Base-by-base conservation (phyloP, 2,329 filamentous ascomycete species). In the Penicillium polonicum region DNA sequence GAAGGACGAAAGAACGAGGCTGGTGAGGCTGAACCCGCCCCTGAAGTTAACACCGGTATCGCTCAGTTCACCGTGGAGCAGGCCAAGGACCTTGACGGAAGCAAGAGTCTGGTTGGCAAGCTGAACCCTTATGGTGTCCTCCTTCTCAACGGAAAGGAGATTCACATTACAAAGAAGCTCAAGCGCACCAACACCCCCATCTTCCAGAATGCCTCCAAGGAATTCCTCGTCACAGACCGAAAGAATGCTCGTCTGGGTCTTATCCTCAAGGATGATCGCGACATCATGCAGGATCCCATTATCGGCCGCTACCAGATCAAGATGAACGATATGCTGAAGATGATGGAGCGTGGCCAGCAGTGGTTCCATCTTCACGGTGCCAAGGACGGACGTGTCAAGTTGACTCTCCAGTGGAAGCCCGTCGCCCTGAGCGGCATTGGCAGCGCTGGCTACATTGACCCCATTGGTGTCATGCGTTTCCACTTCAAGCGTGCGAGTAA, bases 101-200 rank as follows among this genome's bases (percentile, higher is more conserved):
- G 85, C 64, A 97, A 94, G 86, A 96, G 92, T 76, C 79, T 99
- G 70, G 87, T 97, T 59, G 94, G 94, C 31, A 83, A 88, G 61
- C 87, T 99, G 46, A 97, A 92, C 75, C 94, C 94, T 2, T 99
- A 97, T 66, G 92, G 91, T 10, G 82, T 87, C 33, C 82, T 99
- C 50, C 83, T 97, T 44, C 85, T 99, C 66, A 99, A 99, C 68
- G 90, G 91, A 62, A 96, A 94, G 76, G 89, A 95, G 72, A 84
- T 97, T 5, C 92, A 96, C 68, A 83, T 86, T 56, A 96, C 92
- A 52, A 91, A 92, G 77, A 95, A 92, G 75, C 83, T 97, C 68
- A 99, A 97, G 83, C 88, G 93, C 60, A 97, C 92, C 59, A 99
- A 99, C 78, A 94, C 96, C 68, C 94, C 94, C 8, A 92, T 99